Evolutionary conservation across 2,329 filamentous ascomycete genomes (phyloP).

Genomic region (Cercospora citrullina): DNA sequence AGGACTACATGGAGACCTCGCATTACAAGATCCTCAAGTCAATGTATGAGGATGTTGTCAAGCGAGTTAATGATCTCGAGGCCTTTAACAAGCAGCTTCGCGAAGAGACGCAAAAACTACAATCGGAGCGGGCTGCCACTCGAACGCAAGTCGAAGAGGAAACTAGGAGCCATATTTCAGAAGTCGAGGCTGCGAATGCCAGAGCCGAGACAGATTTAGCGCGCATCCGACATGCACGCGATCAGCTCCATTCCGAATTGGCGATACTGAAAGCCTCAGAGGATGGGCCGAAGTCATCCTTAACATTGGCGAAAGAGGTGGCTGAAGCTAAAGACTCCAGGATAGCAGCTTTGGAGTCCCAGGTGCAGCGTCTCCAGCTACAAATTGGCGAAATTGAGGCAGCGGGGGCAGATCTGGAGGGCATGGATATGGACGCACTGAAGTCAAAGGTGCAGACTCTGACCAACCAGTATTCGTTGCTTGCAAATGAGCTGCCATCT

Average conservation of each 20-base stretch:
- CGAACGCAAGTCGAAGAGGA: conserved; percentile 80
- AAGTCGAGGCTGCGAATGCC: conserved; percentile 79
- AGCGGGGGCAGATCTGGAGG: conserved; percentile 51
- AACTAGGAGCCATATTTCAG: conserved; percentile 67
- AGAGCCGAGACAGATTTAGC: conserved; percentile 81
- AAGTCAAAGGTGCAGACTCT: conserved; percentile 71
- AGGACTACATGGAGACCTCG: conserved; percentile 90
- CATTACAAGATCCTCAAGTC: conserved; percentile 88
- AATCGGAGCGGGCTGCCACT: conserved; percentile 80
- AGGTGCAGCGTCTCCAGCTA: conserved; percentile 69
- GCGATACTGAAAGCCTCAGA: conserved; percentile 75
- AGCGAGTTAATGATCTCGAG: conserved; percentile 86
- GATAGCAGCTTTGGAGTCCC: conserved; percentile 78
- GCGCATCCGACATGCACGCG: conserved; percentile 77
- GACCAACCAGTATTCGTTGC: conserved; percentile 75
- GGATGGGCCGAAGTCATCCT: conserved; percentile 70
- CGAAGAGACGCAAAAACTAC: conserved; percentile 80
- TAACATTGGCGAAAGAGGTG: conserved; percentile 76
- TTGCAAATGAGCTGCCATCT: conserved; percentile 83
- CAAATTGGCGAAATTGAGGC: conserved; percentile 51
- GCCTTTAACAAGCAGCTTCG: conserved; percentile 81
- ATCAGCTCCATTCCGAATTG: conserved; percentile 82
- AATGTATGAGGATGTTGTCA: conserved; percentile 90
- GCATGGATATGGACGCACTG: conserved; percentile 68
- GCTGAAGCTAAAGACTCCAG: conserved; percentile 75